Evolutionary conservation across 495 filamentous ascomycete genomes (phyloP), one percentile per base, ranked within the genome.

Genomic region (Aspergillus mulundensis): DNA sequence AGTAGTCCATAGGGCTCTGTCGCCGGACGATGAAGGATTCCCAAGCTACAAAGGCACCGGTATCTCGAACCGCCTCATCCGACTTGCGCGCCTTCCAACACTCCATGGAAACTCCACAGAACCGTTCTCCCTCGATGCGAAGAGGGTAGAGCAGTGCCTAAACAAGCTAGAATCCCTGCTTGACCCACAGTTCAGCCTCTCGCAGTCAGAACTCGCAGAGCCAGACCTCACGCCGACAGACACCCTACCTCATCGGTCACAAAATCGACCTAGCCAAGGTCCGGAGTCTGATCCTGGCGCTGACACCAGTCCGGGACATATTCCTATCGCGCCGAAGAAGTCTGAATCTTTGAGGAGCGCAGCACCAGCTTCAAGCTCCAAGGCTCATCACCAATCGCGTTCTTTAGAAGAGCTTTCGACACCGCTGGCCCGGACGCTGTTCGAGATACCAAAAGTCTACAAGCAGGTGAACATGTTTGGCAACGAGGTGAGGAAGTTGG

Each of bases 111-210:
- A 11, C 25, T 5, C 18, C 6, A 7, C 25, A 18, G 14, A 18
- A 14, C 25, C 24, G 3, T n/a, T 16, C 12, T 16, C 45, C 19
- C 3, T 32, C 25, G 56, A 65, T 5, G 61, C 61, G 14, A 49
- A 56, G 7, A 54, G 59, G n/a, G 54, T 70, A 3, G 61, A 69
- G 19, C 60, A 60, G 16, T 68, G 66, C 49, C 59, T 74, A 21
- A 65, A 73, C n/a, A 61, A 58, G 11, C 52, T 74, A 5, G 70
- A 73, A 46, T 40, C 60, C 8, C 53, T 75, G 21, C 56, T 73
- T 7, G 64, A 74, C 38, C 62, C 66, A n/a, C n/a, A n/a, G n/a
- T n/a, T n/a, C n/a, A n/a, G n/a, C n/a, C n/a, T n/a, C n/a, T n/a
- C n/a, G 19, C 63, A 59, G 14, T 60, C 61, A 10, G 50, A 48